These are phyloP conservation scores for Stachybotrys chartarum DNA, from an alignment of 2,329 filamentous ascomycete species.

Conservation along the genomic window DNA sequence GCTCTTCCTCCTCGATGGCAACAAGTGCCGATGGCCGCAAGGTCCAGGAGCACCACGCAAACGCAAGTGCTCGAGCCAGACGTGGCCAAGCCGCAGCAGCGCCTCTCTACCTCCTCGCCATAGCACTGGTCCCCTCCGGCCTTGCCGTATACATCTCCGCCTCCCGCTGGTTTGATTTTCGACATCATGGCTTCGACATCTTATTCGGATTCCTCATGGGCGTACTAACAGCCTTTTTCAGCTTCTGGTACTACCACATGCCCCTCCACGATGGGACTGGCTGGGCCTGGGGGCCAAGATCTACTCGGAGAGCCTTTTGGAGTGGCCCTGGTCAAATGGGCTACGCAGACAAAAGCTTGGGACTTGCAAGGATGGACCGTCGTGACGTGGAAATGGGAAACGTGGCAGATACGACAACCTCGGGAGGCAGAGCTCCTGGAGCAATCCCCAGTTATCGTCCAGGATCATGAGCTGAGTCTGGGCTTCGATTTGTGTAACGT, in stretches of 20 bases:
- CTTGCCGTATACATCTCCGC: slow-evolving; percentile 64
- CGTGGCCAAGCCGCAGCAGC: background rate
- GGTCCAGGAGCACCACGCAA: background rate
- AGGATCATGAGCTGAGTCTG: too few relatives aligned
- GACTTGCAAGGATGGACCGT: background rate
- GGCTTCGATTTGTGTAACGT: too few relatives aligned
- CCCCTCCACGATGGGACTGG: slow-evolving; percentile 62
- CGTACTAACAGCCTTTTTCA: slow-evolving; percentile 27
- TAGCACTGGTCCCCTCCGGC: slow-evolving; percentile 59
- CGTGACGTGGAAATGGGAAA: background rate
- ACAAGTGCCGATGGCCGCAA: slow-evolving; percentile 23
- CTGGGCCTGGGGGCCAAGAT: slow-evolving; percentile 69
- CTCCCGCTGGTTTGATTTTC: slow-evolving; percentile 70
- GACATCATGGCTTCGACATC: slow-evolving; percentile 75
- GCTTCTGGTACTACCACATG: slow-evolving; percentile 59
- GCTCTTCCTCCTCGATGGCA: background rate
- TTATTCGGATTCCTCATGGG: slow-evolving; percentile 67
- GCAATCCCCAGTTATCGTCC: background rate
- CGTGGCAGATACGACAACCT: too few relatives aligned
- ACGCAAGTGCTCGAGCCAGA: too few relatives aligned
- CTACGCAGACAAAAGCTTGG: background rate
- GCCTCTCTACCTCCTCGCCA: slow-evolving; percentile 60
- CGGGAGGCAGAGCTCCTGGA: too few relatives aligned
- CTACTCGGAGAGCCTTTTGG: slow-evolving; percentile 4
- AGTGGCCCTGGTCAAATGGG: slow-evolving; percentile 1